Conservation (phyloP, 805 yeast species). For the Zygosaccharomyces gambellarensis region DNA sequence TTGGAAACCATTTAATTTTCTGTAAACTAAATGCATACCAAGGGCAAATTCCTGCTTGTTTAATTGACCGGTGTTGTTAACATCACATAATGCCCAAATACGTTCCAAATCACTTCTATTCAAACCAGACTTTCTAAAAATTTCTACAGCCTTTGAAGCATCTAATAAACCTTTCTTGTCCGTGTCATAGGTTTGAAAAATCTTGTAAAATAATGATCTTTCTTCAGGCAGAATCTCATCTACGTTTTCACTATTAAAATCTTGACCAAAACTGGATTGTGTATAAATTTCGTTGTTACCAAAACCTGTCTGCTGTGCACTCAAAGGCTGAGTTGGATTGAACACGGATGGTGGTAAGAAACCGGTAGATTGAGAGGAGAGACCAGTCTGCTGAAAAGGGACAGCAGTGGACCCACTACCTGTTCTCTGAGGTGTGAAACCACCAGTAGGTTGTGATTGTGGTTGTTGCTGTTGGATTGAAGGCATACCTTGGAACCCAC, state of each 20-base stretch:
- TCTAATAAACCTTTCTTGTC: conserved; percentile 61
- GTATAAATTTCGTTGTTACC: conserved; percentile 40
- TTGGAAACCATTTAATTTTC: conserved; percentile 84
- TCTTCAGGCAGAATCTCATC: conserved; percentile 83
- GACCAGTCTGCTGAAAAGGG: conserved; percentile 2
- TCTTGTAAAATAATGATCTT: conserved; percentile 76
- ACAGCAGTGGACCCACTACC: conserved; percentile 2
- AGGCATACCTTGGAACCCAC: conserved; percentile 1
- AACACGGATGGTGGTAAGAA: conserved; percentile 45
- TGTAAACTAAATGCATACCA: conserved; percentile 94
- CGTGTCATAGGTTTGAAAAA: conserved; percentile 84
- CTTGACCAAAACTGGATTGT: conserved; percentile 34
- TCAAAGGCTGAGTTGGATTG: conserved; percentile 34
- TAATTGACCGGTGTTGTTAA: conserved; percentile 74
- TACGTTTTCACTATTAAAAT: conserved; percentile 38
- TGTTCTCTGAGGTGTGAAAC: background rate
- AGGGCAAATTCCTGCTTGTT: conserved; percentile 90
- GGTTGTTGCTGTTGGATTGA: conserved; percentile 4
- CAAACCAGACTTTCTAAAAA: conserved; percentile 88
- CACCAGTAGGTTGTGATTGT: conserved; percentile 2
- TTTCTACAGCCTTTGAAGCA: conserved; percentile 76
- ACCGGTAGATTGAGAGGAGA: conserved; percentile 55
- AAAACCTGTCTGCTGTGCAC: conserved; percentile 43
- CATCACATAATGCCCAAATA: conserved; percentile 87
- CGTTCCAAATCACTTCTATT: conserved; percentile 78